Evolutionary conservation across 441 rosid species (phyloP).

Genomic region (Arabidopsis hybrid): DNA sequence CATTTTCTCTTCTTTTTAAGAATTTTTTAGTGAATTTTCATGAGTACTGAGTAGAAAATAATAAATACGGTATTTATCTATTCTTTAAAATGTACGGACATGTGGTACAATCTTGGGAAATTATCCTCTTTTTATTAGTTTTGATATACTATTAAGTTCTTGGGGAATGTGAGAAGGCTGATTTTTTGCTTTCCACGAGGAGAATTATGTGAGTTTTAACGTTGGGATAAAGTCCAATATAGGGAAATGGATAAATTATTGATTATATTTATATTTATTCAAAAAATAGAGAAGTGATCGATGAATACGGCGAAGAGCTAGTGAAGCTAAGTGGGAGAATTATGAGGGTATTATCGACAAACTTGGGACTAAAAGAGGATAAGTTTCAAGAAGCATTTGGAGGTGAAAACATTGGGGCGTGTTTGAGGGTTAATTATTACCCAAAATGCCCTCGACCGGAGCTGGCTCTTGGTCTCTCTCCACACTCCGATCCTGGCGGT

Average conservation of each 20-base stretch:
- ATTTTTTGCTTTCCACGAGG: background rate
- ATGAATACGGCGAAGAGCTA: slow-evolving; percentile 74
- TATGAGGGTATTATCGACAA: slow-evolving; percentile 72
- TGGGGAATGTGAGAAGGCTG: slow-evolving; percentile 18
- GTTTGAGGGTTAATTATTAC: slow-evolving; percentile 78
- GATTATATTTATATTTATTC: background rate
- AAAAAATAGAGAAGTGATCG: slow-evolving; percentile 64
- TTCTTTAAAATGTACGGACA: background rate
- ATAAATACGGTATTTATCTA: background rate
- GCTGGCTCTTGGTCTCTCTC: slow-evolving; percentile 79
- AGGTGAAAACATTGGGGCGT: slow-evolving; percentile 70
- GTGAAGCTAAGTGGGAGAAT: slow-evolving; percentile 63
- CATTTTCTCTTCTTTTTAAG: too few species aligned
- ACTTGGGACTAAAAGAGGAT: slow-evolving; percentile 63
- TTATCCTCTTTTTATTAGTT: background rate
- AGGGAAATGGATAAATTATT: background rate
- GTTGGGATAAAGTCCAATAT: slow-evolving; percentile 9
- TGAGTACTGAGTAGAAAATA: background rate
- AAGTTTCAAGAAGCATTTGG: slow-evolving; percentile 76
- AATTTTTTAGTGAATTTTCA: background rate
- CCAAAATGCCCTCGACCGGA: slow-evolving; percentile 92
- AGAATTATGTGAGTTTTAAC: slow-evolving; percentile 1
- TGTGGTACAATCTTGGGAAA: background rate
- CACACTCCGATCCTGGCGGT: slow-evolving; percentile 94
- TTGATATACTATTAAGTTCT: background rate